Percentiles rank a stretch among this genome's conserved stretches.
phyloP scores from a whole-genome alignment of 2,329 filamentous ascomycete species.

The Cordyceps cicadae region DNA sequence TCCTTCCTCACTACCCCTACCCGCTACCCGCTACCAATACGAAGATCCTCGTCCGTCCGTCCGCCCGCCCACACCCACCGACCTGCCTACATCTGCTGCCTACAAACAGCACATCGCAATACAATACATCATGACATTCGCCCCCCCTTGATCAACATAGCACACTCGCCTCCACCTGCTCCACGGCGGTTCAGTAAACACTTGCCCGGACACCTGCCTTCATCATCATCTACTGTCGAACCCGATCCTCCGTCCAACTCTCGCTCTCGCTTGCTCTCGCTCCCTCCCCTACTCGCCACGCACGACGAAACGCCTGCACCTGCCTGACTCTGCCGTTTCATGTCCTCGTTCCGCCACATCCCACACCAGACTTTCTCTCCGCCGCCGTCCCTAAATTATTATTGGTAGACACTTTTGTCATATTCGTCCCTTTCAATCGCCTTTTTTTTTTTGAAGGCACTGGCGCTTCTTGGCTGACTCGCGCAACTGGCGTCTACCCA shows the following conservation, averaged over 20 bases:
- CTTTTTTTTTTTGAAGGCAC: background rate
- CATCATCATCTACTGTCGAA: background rate
- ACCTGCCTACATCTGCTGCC: background rate
- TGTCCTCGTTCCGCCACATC: too few species aligned
- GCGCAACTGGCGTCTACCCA: background rate
- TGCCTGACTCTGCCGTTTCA: too few species aligned
- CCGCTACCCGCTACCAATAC: too few species aligned
- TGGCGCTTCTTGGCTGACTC: background rate
- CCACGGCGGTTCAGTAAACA: background rate
- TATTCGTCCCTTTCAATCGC: too few species aligned
- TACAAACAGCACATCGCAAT: background rate
- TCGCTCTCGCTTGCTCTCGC: background rate
- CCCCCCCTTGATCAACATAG: background rate
- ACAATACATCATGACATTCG: slow-evolving; percentile 9
- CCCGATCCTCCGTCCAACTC: background rate
- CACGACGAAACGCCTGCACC: too few species aligned
- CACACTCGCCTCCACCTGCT: background rate
- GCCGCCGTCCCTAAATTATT: too few species aligned
- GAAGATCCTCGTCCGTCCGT: background rate
- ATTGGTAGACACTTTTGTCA: too few species aligned
- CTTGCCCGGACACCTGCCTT: background rate
- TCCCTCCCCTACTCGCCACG: too few species aligned
- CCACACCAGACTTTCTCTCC: too few species aligned
- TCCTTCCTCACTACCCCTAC: too few species aligned
- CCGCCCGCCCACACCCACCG: background rate